Percentiles rank a stretch among this genome's conserved stretches.
Evolutionary conservation across 805 yeast genomes (phyloP).

Genomic region (Pichia paraexigua): DNA sequence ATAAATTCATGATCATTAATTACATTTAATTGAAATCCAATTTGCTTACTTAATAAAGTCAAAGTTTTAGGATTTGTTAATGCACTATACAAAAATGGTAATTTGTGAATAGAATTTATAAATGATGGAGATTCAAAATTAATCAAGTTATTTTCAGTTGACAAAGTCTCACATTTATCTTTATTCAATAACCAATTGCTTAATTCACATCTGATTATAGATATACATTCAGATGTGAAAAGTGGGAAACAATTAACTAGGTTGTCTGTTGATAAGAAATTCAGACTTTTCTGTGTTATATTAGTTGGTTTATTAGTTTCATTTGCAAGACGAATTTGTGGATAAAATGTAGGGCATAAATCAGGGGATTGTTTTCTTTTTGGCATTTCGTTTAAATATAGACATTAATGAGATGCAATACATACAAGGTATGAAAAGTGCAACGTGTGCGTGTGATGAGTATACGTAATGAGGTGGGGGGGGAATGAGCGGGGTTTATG

Average conservation of each 20-base stretch:
- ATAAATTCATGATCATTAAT: conserved; percentile 48
- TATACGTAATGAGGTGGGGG: too few relatives aligned
- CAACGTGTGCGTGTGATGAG: too few relatives aligned
- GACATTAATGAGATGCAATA: too few relatives aligned
- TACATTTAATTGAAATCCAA: conserved; percentile 42
- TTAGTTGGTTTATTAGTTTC: neutral
- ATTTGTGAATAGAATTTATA: conserved; percentile 16
- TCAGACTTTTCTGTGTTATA: conserved; percentile 12
- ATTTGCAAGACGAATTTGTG: conserved; percentile 15
- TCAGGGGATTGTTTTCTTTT: neutral
- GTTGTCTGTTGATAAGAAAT: conserved; percentile 12
- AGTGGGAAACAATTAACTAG: conserved; percentile 32
- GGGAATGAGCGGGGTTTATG: too few relatives aligned
- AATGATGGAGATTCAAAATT: conserved; percentile 25
- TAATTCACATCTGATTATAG: conserved; percentile 34
- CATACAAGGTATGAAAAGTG: too few relatives aligned
- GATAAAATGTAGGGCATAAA: conserved; percentile 18
- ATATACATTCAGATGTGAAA: conserved; percentile 37
- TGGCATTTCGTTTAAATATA: neutral
- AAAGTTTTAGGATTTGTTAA: conserved; percentile 46
- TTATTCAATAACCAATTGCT: conserved; percentile 27
- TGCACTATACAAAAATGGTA: conserved; percentile 46
- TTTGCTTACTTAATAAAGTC: conserved; percentile 39
- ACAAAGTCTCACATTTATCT: conserved; percentile 19
- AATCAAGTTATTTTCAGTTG: neutral